Evolutionary conservation across 805 yeast species (phyloP).

Genomic region (Lipomyces sp.): DNA sequence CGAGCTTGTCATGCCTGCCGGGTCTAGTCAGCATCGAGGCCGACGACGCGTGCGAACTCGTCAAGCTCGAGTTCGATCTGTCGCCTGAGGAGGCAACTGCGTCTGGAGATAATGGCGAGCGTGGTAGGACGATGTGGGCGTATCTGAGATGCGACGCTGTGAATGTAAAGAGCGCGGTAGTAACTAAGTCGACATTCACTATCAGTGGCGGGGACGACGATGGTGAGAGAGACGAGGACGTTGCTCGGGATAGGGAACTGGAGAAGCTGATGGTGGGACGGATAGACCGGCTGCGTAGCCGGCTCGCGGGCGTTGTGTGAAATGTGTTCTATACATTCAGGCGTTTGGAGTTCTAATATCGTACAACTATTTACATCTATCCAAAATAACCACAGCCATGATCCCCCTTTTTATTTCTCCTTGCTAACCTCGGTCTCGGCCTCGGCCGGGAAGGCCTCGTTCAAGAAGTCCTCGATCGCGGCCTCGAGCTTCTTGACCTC

Average conservation of each 20-base stretch:
- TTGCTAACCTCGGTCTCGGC: background rate
- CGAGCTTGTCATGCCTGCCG: constrained; percentile 18
- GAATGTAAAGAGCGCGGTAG: constrained; percentile 14
- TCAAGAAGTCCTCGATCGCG: constrained; percentile 20
- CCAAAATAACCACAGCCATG: background rate
- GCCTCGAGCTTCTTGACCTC: constrained; percentile 17
- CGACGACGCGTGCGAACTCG: constrained; percentile 24
- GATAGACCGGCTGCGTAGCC: constrained; percentile 3
- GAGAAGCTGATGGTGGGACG: constrained; percentile 19
- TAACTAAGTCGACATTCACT: background rate
- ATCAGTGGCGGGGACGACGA: background rate
- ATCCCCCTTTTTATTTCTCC: background rate
- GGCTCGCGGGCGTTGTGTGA: constrained; percentile 2
- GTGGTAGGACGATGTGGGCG: constrained; percentile 1
- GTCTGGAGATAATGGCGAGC: background rate
- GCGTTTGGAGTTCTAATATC: background rate
- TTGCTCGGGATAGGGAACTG: constrained; percentile 6
- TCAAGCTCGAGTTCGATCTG: constrained; percentile 13
- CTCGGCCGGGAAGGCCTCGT: constrained; percentile 5
- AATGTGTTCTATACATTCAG: background rate
- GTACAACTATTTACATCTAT: background rate
- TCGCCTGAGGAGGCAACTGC: background rate
- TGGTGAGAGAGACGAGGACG: constrained; percentile 2
- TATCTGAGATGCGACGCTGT: constrained; percentile 18
- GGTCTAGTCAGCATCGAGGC: constrained; percentile 19